phyloP scores from a whole-genome alignment of 2,329 filamentous ascomycete species.

The Periglandula ipomoeae region DNA sequence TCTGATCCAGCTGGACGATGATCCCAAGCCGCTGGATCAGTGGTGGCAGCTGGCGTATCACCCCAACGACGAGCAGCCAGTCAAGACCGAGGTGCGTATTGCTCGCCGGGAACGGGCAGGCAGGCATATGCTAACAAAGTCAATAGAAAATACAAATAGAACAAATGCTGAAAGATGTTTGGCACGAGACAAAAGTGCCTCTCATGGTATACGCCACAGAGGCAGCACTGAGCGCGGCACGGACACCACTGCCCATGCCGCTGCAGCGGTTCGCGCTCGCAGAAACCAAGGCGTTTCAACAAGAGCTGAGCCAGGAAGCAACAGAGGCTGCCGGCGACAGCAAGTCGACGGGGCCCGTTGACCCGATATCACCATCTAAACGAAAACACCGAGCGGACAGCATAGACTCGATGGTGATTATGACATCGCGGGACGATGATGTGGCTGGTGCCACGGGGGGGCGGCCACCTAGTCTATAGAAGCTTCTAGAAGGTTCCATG shows the following conservation, averaged over 20 bases:
- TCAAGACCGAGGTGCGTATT: conserved; percentile 39
- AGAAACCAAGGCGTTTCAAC: conserved; percentile 43
- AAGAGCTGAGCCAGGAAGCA: conserved; percentile 35
- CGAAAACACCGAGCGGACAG: conserved; percentile 37
- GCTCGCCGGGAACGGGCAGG: no score
- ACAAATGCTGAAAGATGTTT: conserved; percentile 35
- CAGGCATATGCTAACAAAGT: neutral
- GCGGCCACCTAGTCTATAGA: conserved; percentile 11
- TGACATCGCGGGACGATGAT: conserved; percentile 7
- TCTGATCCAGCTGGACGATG: conserved; percentile 32
- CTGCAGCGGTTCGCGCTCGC: conserved; percentile 37
- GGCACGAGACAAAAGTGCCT: conserved; percentile 37
- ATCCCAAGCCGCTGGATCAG: conserved; percentile 30
- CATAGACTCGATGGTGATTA: conserved; percentile 30
- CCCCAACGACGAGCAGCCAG: conserved; percentile 28
- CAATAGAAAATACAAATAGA: conserved; percentile 38
- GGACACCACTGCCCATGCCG: conserved; percentile 27
- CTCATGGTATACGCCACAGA: conserved; percentile 47
- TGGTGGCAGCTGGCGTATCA: conserved; percentile 47
- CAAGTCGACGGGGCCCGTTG: conserved; percentile 15
- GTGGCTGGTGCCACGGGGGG: neutral
- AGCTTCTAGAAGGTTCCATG: conserved; percentile 24
- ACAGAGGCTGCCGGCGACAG: conserved; percentile 13
- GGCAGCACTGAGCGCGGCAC: conserved; percentile 29
- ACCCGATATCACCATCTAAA: conserved; percentile 36